phyloP scores from a whole-genome alignment of 108 stramenopile species.

The Nannochloropsis gaditana region DNA sequence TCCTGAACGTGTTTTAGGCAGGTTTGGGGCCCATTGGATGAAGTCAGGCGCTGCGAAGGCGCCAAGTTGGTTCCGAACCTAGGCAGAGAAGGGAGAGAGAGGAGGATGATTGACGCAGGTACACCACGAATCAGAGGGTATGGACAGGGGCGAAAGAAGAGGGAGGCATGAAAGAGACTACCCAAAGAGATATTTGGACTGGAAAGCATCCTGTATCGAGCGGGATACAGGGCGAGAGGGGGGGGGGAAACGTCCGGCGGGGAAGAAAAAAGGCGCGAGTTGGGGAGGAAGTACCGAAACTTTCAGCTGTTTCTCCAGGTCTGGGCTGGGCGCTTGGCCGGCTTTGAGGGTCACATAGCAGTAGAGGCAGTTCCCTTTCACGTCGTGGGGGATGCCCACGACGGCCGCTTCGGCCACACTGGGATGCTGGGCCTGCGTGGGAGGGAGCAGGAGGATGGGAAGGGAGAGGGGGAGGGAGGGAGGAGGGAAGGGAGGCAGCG shows the following conservation, averaged over 20 bases:
- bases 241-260: background rate
- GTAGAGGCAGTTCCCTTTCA: constrained; percentile 82
- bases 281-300: constrained; percentile 21
- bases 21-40: background rate
- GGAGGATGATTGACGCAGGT: background rate
- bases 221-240: background rate
- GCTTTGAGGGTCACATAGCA: constrained; percentile 69
- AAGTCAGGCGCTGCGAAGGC: constrained; percentile 22
- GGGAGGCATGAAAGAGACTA: no score
- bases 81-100: background rate
- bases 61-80: constrained; percentile 1
- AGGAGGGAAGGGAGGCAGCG: constrained; percentile 7
- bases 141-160: no score
- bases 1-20: constrained; percentile 25
- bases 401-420: constrained; percentile 80
- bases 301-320: constrained; percentile 26
- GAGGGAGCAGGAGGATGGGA: background rate
- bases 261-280: background rate
- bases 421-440: background rate
- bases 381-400: constrained; percentile 77
- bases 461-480: background rate
- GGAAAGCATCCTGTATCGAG: no score
- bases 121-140: no score
- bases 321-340: constrained; percentile 42
- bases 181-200: no score